These are phyloP conservation scores for Maudiozyma saulgeensis DNA, from an alignment of 805 yeast genomes.

Conservation along the genomic window DNA sequence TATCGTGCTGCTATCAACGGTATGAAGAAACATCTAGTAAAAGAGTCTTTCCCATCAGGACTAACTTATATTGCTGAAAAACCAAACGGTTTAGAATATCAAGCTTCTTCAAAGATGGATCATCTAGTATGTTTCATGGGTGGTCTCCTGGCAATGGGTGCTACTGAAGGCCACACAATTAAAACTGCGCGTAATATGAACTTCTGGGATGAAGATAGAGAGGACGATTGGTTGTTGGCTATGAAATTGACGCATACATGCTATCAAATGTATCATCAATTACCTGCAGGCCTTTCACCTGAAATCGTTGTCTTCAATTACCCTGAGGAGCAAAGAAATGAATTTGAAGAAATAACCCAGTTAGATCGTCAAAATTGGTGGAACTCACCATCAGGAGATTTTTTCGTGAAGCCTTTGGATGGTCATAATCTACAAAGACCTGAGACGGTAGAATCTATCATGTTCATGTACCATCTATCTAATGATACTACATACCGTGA, in stretches of 20 bases:
- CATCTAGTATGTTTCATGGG: conserved; percentile 89
- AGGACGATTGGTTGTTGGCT: conserved; percentile 58
- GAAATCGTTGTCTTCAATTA: conserved; percentile 83
- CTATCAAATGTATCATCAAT: conserved; percentile 70
- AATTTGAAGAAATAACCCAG: not conserved
- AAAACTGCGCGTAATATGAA: conserved; percentile 45
- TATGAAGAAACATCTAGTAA: conserved; percentile 56
- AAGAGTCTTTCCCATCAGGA: conserved; percentile 50
- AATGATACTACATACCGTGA: conserved; percentile 72
- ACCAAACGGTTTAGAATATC: conserved; percentile 53
- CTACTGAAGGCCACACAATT: conserved; percentile 60
- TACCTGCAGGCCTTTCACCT: conserved; percentile 74
- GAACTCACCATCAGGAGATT: conserved; percentile 40
- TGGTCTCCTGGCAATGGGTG: conserved; percentile 80
- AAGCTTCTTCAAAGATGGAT: conserved; percentile 67
- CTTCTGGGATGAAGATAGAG: conserved; percentile 50
- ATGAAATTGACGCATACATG: conserved; percentile 72
- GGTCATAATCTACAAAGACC: conserved; percentile 85
- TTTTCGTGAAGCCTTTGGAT: conserved; percentile 60
- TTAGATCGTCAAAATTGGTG: conserved; percentile 13
- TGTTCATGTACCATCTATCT: conserved; percentile 68
- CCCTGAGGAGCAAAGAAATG: conserved; percentile 9
- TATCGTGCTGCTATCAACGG: conserved; percentile 73
- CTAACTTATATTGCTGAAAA: conserved; percentile 70
- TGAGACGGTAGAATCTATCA: conserved; percentile 85